These are phyloP conservation scores for Triticum urartu DNA, from an alignment of 176 grass and related monocot species.

Conservation along the genomic window DNA sequence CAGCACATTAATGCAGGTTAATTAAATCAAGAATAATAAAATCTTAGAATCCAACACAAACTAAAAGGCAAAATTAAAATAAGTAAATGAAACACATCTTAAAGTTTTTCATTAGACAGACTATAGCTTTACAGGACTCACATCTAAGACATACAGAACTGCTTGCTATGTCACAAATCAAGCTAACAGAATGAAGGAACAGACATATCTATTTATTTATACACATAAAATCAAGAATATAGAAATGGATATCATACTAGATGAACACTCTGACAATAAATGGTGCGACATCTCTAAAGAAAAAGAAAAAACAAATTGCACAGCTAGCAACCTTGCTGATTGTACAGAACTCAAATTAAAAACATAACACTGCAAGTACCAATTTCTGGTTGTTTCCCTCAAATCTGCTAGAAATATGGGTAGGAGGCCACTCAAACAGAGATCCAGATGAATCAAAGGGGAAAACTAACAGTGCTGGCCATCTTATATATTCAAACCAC, in stretches of 20 bases:
- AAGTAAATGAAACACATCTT: constrained; percentile 17
- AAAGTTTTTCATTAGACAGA: neutral
- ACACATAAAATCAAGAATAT: neutral
- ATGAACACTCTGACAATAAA: neutral
- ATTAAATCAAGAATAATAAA: constrained; percentile 4
- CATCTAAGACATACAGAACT: neutral
- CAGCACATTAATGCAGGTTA: constrained; percentile 22
- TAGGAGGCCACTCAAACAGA: neutral
- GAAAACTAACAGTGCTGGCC: neutral
- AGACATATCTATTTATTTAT: neutral
- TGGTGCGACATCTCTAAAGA: neutral
- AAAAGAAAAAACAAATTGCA: neutral
- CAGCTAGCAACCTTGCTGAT: neutral
- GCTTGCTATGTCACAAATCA: neutral
- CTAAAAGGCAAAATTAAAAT: neutral
- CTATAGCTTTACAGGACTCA: constrained; percentile 15
- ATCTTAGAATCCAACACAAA: neutral
- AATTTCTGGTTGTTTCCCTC: neutral
- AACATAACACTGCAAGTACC: neutral
- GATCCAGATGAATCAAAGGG: neutral
- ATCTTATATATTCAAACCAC: neutral
- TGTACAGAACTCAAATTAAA: neutral
- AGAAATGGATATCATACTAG: neutral
- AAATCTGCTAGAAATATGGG: too few relatives aligned
- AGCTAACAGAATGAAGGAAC: constrained; percentile 11